Percentiles rank a stretch among this genome's conserved stretches.
phyloP scores from a whole-genome alignment of 2,329 filamentous ascomycete genomes.

The Ophiostoma fasciatum region DNA sequence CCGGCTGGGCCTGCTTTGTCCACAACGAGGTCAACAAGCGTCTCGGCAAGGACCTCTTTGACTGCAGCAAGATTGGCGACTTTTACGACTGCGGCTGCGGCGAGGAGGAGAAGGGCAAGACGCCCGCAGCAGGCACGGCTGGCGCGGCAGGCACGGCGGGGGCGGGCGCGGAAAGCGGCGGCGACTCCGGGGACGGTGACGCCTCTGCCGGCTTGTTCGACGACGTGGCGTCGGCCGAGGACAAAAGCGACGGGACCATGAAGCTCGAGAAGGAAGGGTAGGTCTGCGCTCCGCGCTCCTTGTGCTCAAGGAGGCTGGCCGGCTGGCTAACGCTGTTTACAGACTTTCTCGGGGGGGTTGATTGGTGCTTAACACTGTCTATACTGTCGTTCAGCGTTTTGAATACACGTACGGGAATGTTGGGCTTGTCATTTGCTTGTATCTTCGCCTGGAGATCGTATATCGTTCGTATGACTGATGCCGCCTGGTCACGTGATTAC shows the following conservation, averaged over 20 bases:
- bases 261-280: constrained; percentile 14
- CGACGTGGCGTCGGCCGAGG: constrained; percentile 2
- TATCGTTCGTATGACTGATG: too few species aligned
- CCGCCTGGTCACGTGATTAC: constrained; percentile 10
- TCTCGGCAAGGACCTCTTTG: constrained; percentile 45
- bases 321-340: not conserved
- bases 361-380: too few species aligned
- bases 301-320: not conserved
- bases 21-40: constrained; percentile 55
- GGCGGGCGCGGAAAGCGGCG: constrained; percentile 16
- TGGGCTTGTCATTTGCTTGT: not conserved
- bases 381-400: too few species aligned
- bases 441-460: too few species aligned
- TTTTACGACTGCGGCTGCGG: constrained; percentile 60
- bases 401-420: not conserved
- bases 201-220: constrained; percentile 3
- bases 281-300: not conserved
- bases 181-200: constrained; percentile 6
- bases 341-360: constrained; percentile 6
- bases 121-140: not conserved
- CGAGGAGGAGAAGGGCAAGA: constrained; percentile 39
- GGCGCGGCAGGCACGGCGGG: constrained; percentile 13
- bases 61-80: constrained; percentile 53
- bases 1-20: constrained; percentile 52
- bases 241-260: not conserved